Percentiles rank a stretch among this genome's conserved stretches.
These are phyloP conservation scores for Rhizophora mangle DNA, from an alignment of 345 rosid species.

Conservation along the genomic window DNA sequence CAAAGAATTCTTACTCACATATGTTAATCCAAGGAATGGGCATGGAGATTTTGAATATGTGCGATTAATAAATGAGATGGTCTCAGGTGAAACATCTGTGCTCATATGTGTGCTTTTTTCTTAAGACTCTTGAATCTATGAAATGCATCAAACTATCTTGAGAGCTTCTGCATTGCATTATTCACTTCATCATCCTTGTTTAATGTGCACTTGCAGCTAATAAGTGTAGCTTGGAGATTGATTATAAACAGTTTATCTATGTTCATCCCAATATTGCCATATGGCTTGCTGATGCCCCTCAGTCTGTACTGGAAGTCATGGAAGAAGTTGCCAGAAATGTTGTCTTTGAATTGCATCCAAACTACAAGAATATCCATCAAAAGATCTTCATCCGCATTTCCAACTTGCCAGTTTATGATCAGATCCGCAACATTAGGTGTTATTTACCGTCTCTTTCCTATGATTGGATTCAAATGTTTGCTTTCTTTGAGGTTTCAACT, in stretches of 20 bases:
- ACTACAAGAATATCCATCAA: conserved; percentile 77
- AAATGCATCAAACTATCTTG: no score
- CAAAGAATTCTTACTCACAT: conserved; percentile 77
- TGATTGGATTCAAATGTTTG: background rate
- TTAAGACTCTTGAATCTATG: no score
- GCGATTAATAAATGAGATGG: conserved; percentile 83
- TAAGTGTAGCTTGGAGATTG: conserved; percentile 86
- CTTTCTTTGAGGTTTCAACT: background rate
- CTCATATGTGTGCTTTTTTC: no score
- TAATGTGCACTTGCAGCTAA: conserved; percentile 58
- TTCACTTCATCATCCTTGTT: background rate
- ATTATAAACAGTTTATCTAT: conserved; percentile 82
- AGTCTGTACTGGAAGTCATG: conserved; percentile 95
- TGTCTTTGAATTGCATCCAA: conserved; percentile 83
- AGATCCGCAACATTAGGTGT: conserved; percentile 89
- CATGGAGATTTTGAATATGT: conserved; percentile 74
- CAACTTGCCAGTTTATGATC: conserved; percentile 91
- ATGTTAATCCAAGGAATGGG: conserved; percentile 64
- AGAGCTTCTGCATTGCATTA: background rate
- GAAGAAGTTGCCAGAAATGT: conserved; percentile 79
- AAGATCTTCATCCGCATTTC: conserved; percentile 83
- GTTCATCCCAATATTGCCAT: conserved; percentile 94
- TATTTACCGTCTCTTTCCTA: conserved; percentile 1
- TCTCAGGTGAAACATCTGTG: conserved; percentile 55
- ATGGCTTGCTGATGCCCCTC: conserved; percentile 98